These are phyloP conservation scores for Fusarium haematococcum DNA, from an alignment of 2,329 filamentous ascomycete genomes.

Conservation along the genomic window DNA sequence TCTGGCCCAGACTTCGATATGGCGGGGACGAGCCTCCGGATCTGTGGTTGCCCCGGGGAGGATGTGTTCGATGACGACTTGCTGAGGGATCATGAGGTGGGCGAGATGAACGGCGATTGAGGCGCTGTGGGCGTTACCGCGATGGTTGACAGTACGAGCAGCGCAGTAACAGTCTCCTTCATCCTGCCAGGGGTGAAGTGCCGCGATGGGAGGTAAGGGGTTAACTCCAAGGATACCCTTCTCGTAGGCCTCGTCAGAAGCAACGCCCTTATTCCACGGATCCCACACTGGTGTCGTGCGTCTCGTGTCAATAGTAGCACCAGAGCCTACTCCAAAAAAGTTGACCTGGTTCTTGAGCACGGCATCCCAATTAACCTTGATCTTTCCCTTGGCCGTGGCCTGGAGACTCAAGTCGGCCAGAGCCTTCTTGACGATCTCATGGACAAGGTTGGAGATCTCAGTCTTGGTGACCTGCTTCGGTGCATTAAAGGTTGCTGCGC, in stretches of 20 bases:
- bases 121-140: conserved; percentile 64
- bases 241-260: conserved; percentile 12
- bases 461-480: conserved; percentile 51
- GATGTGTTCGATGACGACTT: conserved; percentile 80
- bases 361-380: conserved; percentile 57
- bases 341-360: conserved; percentile 72
- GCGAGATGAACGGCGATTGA: conserved; percentile 74
- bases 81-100: conserved; percentile 70
- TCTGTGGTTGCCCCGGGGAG: conserved; percentile 70
- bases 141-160: conserved; percentile 54
- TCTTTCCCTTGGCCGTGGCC: conserved; percentile 59
- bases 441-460: conserved; percentile 57
- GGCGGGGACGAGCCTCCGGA: conserved; percentile 70
- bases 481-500: conserved; percentile 39
- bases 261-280: conserved; percentile 38
- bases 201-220: conserved; percentile 59
- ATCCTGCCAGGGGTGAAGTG: conserved; percentile 78
- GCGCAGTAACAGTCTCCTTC: conserved; percentile 92
- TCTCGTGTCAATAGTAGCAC: conserved; percentile 71
- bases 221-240: conserved; percentile 37
- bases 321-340: conserved; percentile 75
- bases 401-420: conserved; percentile 60
- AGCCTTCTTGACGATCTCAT: conserved; percentile 56
- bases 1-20: conserved; percentile 77
- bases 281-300: conserved; percentile 71